Conservation (phyloP, 1,139 yeast species). For the Diutina mesorugosa region DNA sequence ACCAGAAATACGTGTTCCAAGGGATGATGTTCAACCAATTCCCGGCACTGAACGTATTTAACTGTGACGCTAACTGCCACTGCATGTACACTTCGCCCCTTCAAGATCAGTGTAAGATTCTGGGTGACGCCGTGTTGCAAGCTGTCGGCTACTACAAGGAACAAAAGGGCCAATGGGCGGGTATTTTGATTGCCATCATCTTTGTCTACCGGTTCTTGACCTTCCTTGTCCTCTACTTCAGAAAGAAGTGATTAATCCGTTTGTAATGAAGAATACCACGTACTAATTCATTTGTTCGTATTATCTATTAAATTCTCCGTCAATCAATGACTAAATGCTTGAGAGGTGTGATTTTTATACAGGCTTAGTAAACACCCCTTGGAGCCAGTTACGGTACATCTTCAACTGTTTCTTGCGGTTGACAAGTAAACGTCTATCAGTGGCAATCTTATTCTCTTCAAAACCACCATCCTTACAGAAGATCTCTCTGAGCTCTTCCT, state of each 20-base stretch:
- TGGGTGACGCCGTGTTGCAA: conserved; percentile 18
- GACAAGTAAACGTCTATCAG: conserved; percentile 82
- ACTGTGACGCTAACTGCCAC: conserved; percentile 19
- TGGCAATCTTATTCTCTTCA: conserved; percentile 61
- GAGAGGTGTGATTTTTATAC: not conserved
- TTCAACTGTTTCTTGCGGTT: conserved; percentile 84
- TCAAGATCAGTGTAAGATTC: conserved; percentile 16
- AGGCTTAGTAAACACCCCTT: conserved; percentile 56
- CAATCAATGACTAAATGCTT: not conserved
- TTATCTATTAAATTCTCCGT: not conserved
- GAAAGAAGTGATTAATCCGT: not conserved
- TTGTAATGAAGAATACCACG: not conserved
- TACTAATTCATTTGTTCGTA: not conserved
- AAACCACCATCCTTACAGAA: conserved; percentile 54
- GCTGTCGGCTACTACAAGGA: conserved; percentile 15
- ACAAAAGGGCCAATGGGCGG: conserved; percentile 20
- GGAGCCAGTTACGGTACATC: conserved; percentile 96
- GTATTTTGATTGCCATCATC: conserved; percentile 17
- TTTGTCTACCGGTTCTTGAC: conserved; percentile 12
- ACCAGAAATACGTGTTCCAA: conserved; percentile 27
- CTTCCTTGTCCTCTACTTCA: conserved; percentile 2
- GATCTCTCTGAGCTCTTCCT: conserved; percentile 71
- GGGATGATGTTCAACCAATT: conserved; percentile 32
- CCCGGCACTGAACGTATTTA: conserved; percentile 10
- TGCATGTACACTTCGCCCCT: conserved; percentile 20